Percentiles rank a stretch among this genome's conserved stretches.
Evolutionary conservation across 2,329 filamentous ascomycete species (phyloP).

Genomic region (Hypoxylon sp.): DNA sequence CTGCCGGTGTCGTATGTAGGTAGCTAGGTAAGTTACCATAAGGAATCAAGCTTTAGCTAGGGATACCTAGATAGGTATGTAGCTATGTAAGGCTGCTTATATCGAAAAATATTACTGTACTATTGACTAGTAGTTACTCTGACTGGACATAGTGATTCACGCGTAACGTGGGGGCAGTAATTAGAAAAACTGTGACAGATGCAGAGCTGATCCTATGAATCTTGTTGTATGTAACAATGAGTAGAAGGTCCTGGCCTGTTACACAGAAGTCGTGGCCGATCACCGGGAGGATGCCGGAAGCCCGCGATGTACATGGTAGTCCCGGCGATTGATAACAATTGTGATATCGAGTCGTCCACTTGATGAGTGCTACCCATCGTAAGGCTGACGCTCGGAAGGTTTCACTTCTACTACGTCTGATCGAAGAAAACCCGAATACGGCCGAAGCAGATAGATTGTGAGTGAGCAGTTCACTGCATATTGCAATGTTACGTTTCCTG

Average conservation of each 20-base stretch:
- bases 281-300: conserved; percentile 21
- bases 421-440: conserved; percentile 26
- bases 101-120: conserved; percentile 12
- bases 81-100: conserved; percentile 29
- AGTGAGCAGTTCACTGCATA: conserved; percentile 17
- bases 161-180: conserved; percentile 3
- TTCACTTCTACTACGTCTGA: conserved; percentile 2
- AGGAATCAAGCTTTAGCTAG: too few species aligned
- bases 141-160: conserved; percentile 2
- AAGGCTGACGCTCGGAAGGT: conserved; percentile 29
- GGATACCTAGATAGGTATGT: too few species aligned
- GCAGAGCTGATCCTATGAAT: conserved; percentile 8
- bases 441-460: conserved; percentile 21
- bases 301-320: conserved; percentile 14
- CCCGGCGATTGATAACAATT: conserved; percentile 19
- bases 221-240: conserved; percentile 12
- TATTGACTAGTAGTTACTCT: conserved; percentile 9
- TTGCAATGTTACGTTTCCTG: conserved; percentile 23
- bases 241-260: conserved; percentile 7
- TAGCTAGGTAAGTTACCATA: too few species aligned
- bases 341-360: conserved; percentile 2
- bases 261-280: conserved; percentile 17
- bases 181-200: conserved; percentile 2
- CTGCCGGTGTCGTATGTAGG: conserved; percentile 5
- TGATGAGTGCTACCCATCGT: conserved; percentile 27